Evolutionary conservation across 106 monocot species (phyloP).

Genomic region (Dendrobium catenatum): DNA sequence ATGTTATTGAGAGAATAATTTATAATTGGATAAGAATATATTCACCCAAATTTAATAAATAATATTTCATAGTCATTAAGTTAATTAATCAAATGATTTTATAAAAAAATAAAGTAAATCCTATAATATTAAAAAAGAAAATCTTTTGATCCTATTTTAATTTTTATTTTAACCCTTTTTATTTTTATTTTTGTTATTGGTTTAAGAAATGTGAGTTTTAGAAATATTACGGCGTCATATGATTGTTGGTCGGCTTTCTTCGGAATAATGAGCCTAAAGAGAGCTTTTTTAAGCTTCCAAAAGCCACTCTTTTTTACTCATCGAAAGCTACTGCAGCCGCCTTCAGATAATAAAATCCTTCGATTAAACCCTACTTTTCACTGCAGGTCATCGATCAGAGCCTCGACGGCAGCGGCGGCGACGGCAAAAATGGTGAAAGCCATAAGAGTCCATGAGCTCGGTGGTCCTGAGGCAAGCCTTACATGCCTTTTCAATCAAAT

Average conservation of each 20-base stretch:
- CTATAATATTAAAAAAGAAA: no score
- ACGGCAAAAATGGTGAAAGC: slow-evolving; percentile 65
- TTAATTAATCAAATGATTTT: no score
- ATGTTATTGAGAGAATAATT: no score
- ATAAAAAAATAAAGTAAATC: no score
- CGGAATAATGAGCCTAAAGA: not conserved
- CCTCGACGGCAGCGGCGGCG: not conserved
- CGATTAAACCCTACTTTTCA: not conserved
- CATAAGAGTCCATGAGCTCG: slow-evolving; percentile 65
- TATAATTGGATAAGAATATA: no score
- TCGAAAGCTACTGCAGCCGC: not conserved
- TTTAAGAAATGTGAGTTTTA: no score
- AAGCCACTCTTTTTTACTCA: not conserved
- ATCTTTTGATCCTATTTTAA: no score
- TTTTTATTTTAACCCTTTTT: no score
- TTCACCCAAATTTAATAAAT: no score
- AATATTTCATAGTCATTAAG: no score
- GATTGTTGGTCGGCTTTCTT: not conserved
- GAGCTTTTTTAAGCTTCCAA: not conserved
- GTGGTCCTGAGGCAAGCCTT: slow-evolving; percentile 65
- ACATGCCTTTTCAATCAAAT: not conserved
- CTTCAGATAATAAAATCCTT: not conserved
- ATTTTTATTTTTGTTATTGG: no score
- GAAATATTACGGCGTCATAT: no score
- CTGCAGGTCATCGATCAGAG: not conserved